Conservation (phyloP, 805 yeast species). For the Maudiozyma serrabonitensis region DNA sequence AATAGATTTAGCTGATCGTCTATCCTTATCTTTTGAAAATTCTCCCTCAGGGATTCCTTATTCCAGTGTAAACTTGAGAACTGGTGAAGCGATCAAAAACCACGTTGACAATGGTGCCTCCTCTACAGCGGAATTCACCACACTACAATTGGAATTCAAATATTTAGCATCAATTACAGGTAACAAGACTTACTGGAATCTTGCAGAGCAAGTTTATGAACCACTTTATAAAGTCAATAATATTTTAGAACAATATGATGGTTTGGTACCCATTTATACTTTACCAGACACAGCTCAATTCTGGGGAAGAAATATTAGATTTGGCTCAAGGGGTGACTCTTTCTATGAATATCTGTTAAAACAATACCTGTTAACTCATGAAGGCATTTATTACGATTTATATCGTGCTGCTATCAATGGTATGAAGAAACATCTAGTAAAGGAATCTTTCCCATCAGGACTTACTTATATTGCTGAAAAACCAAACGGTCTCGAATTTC, state of each 20-base stretch:
- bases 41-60: slow-evolving; percentile 64
- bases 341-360: slow-evolving; percentile 83
- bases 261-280: slow-evolving; percentile 75
- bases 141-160: slow-evolving; percentile 80
- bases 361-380: slow-evolving; percentile 71
- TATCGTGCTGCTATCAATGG: slow-evolving; percentile 72
- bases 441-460: slow-evolving; percentile 50
- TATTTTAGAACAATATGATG: slow-evolving; percentile 35
- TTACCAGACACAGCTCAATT: slow-evolving; percentile 66
- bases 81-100: slow-evolving; percentile 50
- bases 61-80: slow-evolving; percentile 62
- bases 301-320: slow-evolving; percentile 54
- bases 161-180: slow-evolving; percentile 75
- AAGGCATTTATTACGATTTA: slow-evolving; percentile 55
- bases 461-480: slow-evolving; percentile 70
- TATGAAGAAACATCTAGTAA: slow-evolving; percentile 56
- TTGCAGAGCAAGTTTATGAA: slow-evolving; percentile 63
- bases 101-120: slow-evolving; percentile 70
- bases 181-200: slow-evolving; percentile 66
- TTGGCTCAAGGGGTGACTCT: slow-evolving; percentile 90
- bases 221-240: slow-evolving; percentile 53
- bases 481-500: slow-evolving; percentile 53
- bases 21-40: slow-evolving; percentile 55
- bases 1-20: slow-evolving; percentile 61
- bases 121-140: slow-evolving; percentile 83